Evolutionary conservation across 495 filamentous ascomycete genomes (phyloP), one percentile per base, ranked within the genome.

Genomic region (Annulohypoxylon maeteangense): DNA sequence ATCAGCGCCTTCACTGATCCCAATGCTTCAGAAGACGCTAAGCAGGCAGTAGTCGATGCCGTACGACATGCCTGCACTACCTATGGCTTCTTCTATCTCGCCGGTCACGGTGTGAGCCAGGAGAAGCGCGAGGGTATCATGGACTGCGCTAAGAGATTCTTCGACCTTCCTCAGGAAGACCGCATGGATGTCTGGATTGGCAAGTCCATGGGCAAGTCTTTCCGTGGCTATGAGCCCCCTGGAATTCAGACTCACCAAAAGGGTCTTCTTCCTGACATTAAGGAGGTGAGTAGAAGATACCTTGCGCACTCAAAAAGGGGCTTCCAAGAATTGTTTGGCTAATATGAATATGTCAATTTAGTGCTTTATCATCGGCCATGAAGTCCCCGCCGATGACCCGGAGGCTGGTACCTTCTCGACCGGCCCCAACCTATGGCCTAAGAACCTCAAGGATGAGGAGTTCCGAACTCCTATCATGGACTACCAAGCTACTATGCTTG

Each of bases 191-290:
- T 74, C 34, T 71, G 64, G 62, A 40, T 74, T 18, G 68, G 64
- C 18, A 78, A 83, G 68, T 65, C 68, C 22, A 61, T 75, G 44
- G 83, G 80, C 51, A 79, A 79, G 72, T 82, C 81, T 75, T 81
- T 85, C 75, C 79, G 84, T 36, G 84, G 86, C 45, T 87, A 87
- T 65, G 85, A 87, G 62, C 75, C 82, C 12, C 79, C 86, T 36
- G 79, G 81, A 55, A 82, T 81, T 31, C 86, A 88, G 62, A 81
- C 81, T 61, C 78, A 87, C 12, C 81, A 86, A 71, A 71, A 75
- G 10, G 82, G 80, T 42, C 81, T 80, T 10, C 75, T 78, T 0
- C 85, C 84, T 1, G 85, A 87, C 59, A 78, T 84, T 4, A 87
- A 88, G 67, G 85, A 87, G 75, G 85, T 80, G 12, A 29, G 47